Evolutionary conservation across 306 rosid species (phyloP).

Genomic region (Arachis hypogaea): DNA sequence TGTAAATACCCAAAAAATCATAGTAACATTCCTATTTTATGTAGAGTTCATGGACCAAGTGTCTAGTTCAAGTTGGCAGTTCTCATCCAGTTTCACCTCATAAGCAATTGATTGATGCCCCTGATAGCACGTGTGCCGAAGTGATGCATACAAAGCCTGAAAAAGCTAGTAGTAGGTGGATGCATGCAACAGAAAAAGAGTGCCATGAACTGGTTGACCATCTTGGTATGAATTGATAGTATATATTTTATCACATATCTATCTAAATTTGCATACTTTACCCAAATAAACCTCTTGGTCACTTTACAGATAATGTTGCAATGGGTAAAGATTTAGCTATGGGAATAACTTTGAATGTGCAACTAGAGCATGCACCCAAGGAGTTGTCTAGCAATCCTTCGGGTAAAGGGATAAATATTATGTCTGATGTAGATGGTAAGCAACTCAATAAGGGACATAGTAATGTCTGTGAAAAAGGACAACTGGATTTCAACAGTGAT

Average conservation of each 20-base stretch:
- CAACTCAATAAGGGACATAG: conserved; percentile 37
- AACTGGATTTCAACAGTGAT: conserved; percentile 43
- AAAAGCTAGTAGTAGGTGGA: conserved; percentile 43
- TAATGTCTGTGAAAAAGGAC: conserved; percentile 37
- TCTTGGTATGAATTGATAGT: conserved; percentile 52
- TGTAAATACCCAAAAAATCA: conserved; percentile 4
- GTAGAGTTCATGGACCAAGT: conserved; percentile 62
- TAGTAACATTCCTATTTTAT: conserved; percentile 33
- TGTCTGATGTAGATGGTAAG: conserved; percentile 41
- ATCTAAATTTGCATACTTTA: conserved; percentile 25
- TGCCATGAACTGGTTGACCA: conserved; percentile 45
- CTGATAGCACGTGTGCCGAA: conserved; percentile 61
- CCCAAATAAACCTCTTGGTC: conserved; percentile 25
- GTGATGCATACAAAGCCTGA: conserved; percentile 49
- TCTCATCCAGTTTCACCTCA: conserved; percentile 50
- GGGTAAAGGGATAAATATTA: conserved; percentile 40
- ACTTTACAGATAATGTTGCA: conserved; percentile 50
- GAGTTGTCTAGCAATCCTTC: conserved; percentile 45
- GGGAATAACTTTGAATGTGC: conserved; percentile 45
- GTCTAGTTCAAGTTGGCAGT: conserved; percentile 54
- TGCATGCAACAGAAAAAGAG: conserved; percentile 47
- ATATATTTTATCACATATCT: conserved; percentile 15
- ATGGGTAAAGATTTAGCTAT: conserved; percentile 58
- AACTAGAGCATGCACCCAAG: conserved; percentile 36
- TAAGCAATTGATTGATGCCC: conserved; percentile 46